Conservation (phyloP, 768 basidiomycete genomes). For the Leccinum uliginosum region DNA sequence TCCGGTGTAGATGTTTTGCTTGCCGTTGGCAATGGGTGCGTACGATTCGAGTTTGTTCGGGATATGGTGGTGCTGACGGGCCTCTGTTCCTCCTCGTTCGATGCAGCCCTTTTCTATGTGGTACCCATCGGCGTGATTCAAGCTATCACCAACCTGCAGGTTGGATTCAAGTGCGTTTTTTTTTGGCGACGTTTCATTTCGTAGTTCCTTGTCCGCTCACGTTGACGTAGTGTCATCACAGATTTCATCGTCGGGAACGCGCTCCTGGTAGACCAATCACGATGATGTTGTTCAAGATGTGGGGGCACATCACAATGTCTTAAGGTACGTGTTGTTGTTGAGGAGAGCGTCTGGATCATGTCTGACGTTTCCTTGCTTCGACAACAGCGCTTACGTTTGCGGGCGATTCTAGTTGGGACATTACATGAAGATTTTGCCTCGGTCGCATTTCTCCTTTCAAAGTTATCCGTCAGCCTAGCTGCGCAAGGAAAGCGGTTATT, state of each 20-base stretch:
- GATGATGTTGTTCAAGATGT: conserved; percentile 79
- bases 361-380: background rate
- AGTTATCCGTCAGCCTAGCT: too few species aligned
- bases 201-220: background rate
- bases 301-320: conserved; percentile 61
- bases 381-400: conserved; percentile 55
- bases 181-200: background rate
- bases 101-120: conserved; percentile 52
- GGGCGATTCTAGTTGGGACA: conserved; percentile 73
- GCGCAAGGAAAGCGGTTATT: too few species aligned
- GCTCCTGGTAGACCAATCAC: conserved; percentile 65
- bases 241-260: conserved; percentile 63
- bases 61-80: too few species aligned
- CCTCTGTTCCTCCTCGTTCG: background rate
- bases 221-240: conserved; percentile 49
- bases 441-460: conserved; percentile 26
- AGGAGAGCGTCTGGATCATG: background rate
- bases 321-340: conserved; percentile 26
- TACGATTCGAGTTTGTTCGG: conserved; percentile 4
- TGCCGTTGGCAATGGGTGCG: conserved; percentile 28
- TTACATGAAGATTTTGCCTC: conserved; percentile 66
- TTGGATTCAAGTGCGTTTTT: conserved; percentile 43
- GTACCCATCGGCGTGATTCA: conserved; percentile 76
- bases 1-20: conserved; percentile 40
- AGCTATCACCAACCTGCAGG: conserved; percentile 75